Conservation (phyloP, 495 filamentous ascomycete genomes). For the Penicillium coprophilum region DNA sequence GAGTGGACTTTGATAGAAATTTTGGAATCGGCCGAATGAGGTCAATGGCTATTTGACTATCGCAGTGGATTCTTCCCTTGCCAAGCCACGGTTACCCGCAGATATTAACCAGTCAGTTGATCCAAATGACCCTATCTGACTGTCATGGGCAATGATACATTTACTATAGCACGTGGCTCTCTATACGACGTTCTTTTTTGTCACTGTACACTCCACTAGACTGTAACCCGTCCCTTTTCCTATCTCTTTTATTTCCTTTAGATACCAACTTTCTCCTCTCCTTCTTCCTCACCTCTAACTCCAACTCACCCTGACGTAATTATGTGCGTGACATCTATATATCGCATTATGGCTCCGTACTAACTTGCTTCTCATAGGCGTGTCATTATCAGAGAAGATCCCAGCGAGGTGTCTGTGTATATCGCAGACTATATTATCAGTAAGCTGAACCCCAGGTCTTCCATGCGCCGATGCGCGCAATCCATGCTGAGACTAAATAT, state of each 20-base stretch:
- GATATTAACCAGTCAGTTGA: neutral
- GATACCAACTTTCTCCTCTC: neutral
- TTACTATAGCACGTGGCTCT: conserved; percentile 1
- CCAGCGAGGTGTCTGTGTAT: conserved; percentile 64
- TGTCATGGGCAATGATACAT: conserved; percentile 17
- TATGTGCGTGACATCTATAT: conserved; percentile 27
- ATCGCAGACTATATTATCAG: conserved; percentile 82
- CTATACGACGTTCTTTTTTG: conserved; percentile 17
- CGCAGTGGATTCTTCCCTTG: conserved; percentile 1
- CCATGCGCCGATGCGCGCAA: neutral
- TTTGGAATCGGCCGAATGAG: conserved; percentile 15
- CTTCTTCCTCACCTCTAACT: conserved; percentile 1
- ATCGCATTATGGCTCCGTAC: neutral
- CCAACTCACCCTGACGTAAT: conserved; percentile 22
- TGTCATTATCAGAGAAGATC: conserved; percentile 77
- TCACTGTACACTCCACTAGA: conserved; percentile 25
- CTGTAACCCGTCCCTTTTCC: conserved; percentile 20
- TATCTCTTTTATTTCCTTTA: conserved; percentile 3
- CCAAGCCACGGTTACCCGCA: neutral
- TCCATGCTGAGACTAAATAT: conserved; percentile 1
- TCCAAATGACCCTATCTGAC: neutral
- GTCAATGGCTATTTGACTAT: neutral
- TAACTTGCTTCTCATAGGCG: conserved; percentile 55
- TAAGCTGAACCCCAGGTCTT: conserved; percentile 32
- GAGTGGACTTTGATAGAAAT: conserved; percentile 6